Evolutionary conservation across 129 eudicot species (phyloP).

Genomic region (Erigeron canadensis): DNA sequence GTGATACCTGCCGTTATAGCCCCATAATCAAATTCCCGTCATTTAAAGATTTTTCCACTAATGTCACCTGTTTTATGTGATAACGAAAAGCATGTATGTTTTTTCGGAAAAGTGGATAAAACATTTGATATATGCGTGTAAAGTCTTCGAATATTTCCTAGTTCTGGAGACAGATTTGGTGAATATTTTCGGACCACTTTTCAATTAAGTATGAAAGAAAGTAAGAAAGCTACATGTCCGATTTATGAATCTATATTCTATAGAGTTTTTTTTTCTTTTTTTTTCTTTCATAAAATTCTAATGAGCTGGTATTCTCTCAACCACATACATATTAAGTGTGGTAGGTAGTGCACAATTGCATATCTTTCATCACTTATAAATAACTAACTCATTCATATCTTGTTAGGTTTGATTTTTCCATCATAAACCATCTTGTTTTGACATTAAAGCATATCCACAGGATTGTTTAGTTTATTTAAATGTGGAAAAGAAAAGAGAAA

Average conservation of each 20-base stretch:
- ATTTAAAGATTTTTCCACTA: slow-evolving; percentile 36
- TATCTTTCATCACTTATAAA: neutral
- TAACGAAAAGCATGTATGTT: neutral
- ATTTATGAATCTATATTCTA: neutral
- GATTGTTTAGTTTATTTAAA: no score
- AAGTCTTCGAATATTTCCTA: slow-evolving; percentile 13
- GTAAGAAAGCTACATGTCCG: slow-evolving; percentile 3
- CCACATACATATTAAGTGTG: slow-evolving; percentile 14
- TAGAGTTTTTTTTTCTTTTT: neutral
- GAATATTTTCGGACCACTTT: slow-evolving; percentile 12
- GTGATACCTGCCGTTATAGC: no score
- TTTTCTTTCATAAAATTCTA: neutral
- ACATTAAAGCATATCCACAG: no score
- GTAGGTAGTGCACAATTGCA: slow-evolving; percentile 2
- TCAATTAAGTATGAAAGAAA: slow-evolving; percentile 3
- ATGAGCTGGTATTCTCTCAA: slow-evolving; percentile 16
- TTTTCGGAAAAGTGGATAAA: neutral
- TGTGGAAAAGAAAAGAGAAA: no score
- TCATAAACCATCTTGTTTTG: neutral
- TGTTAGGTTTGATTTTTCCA: slow-evolving; percentile 6
- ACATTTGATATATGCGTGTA: slow-evolving; percentile 7
- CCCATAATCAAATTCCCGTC: slow-evolving; percentile 15
- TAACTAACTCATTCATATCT: neutral
- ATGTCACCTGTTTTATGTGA: slow-evolving; percentile 29
- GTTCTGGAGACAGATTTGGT: slow-evolving; percentile 15